Evolutionary conservation across 805 yeast genomes (phyloP).

Genomic region (Dipodascus geniculatus): DNA sequence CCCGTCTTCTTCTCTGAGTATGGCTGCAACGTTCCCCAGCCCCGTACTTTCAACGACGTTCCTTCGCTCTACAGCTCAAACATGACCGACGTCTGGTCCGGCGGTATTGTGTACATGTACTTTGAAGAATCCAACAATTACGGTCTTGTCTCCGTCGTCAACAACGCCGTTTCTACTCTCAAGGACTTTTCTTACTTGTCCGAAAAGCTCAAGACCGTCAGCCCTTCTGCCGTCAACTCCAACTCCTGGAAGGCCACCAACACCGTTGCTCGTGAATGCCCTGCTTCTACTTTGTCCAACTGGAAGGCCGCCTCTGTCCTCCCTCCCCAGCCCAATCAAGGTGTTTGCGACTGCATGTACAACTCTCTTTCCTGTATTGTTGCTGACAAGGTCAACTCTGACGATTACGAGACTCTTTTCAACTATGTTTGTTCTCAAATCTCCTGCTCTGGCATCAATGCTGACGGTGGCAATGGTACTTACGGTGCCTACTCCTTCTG

Average conservation of each 20-base stretch:
- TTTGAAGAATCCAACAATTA: slow-evolving; percentile 74
- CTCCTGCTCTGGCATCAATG: slow-evolving; percentile 50
- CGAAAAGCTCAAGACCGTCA: slow-evolving; percentile 39
- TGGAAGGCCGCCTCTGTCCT: slow-evolving; percentile 60
- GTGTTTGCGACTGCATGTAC: slow-evolving; percentile 52
- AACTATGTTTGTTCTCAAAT: slow-evolving; percentile 43
- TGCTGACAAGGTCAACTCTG: slow-evolving; percentile 34
- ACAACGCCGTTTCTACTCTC: slow-evolving; percentile 42
- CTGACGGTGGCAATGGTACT: slow-evolving; percentile 49
- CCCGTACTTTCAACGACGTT: slow-evolving; percentile 71
- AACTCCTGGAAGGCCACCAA: slow-evolving; percentile 29
- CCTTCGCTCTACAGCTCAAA: slow-evolving; percentile 49
- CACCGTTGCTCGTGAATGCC: slow-evolving; percentile 32
- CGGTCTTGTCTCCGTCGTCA: slow-evolving; percentile 58
- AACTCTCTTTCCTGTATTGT: slow-evolving; percentile 49
- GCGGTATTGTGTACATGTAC: slow-evolving; percentile 90
- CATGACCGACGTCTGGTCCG: slow-evolving; percentile 89
- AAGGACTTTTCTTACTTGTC: slow-evolving; percentile 47
- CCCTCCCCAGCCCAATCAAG: slow-evolving; percentile 69
- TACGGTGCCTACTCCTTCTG: slow-evolving; percentile 74
- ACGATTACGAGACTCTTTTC: slow-evolving; percentile 52
- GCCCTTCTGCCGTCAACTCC: slow-evolving; percentile 37
- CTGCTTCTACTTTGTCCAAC: slow-evolving; percentile 33
- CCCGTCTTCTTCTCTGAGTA: slow-evolving; percentile 83
- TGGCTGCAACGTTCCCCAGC: slow-evolving; percentile 68